Conservation (phyloP, 2,329 filamentous ascomycete species). For the Rhytidhysteron rufulum region DNA sequence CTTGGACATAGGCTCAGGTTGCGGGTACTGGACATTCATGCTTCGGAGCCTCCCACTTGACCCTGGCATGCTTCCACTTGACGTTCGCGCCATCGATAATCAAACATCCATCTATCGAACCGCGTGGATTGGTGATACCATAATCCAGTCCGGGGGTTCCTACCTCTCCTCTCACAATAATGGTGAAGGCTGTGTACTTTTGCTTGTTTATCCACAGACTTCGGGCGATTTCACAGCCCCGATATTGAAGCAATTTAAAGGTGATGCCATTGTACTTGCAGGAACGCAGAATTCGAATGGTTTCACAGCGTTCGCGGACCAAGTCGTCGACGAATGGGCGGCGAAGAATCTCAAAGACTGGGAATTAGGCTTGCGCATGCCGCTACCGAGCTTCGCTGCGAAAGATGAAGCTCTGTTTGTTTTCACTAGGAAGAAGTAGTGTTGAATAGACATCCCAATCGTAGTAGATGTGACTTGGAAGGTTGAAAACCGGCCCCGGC, state of each 20-base stretch:
- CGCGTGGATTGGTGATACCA: slow-evolving; percentile 65
- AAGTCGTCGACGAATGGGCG: slow-evolving; percentile 66
- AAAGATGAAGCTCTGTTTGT: slow-evolving; percentile 74
- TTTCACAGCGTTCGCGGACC: slow-evolving; percentile 64
- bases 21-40: slow-evolving; percentile 74
- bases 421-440: slow-evolving; percentile 43
- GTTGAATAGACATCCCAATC: no score
- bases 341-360: slow-evolving; percentile 54
- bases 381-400: slow-evolving; percentile 69
- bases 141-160: slow-evolving; percentile 56
- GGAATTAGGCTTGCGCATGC: slow-evolving; percentile 59
- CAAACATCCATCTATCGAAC: slow-evolving; percentile 65
- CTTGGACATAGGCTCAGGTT: slow-evolving; percentile 66
- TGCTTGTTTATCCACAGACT: slow-evolving; percentile 72
- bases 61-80: slow-evolving; percentile 55
- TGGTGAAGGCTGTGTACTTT: slow-evolving; percentile 56
- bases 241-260: slow-evolving; percentile 58
- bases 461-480: no score
- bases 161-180: slow-evolving; percentile 51
- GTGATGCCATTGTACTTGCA: slow-evolving; percentile 65
- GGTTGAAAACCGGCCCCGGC: no score
- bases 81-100: slow-evolving; percentile 62
- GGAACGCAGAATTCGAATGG: slow-evolving; percentile 73
- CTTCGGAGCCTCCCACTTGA: slow-evolving; percentile 64
- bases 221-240: slow-evolving; percentile 62